Evolutionary conservation across 1,284 basidiomycete species (phyloP), one percentile per base, ranked within the genome.

Genomic region (Cryptococcus hybrid): DNA sequence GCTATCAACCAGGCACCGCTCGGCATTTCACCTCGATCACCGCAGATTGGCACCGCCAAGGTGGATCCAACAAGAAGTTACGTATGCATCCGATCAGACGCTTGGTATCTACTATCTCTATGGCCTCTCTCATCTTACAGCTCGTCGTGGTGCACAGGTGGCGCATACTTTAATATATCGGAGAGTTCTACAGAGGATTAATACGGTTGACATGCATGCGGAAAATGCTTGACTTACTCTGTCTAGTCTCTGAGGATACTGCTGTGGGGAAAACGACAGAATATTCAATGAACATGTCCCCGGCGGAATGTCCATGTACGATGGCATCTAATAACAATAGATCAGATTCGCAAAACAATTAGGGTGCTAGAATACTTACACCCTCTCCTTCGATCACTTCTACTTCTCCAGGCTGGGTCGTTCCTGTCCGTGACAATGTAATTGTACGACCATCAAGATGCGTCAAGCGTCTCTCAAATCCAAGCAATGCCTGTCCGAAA

Each of bases 351-450:
- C 15, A 15, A 42, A 12, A 40, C 42, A 36, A 37, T 3, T 15
- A 18, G 30, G 18, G 12, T 37, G 15, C 7, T n/a, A 30, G 7
- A 35, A 38, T 5, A 70, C 76, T 66, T 65, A 80, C 76, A 2
- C 93, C 93, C 74, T 97, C 90, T 40, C 84, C 90, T 63, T 87
- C 83, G 51, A 97, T 83, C 9, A 83, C 85, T 73, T 96, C 88
- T 5, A 96, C 90, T 72, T 88, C 90, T 85, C 89, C 89, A 63
- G 94, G 94, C 72, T 98, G 93, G 43, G 94, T 96, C 1, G 94
- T 89, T 11, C 86, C 88, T 39, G 81, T 80, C 55, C 91, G 83
- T 44, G 82, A 80, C 18, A 98, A 78, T 48, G 82, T 81, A 47
- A 97, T 84, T n/a, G 82, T 78, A 69, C 89, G 88, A 2, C 91